These are phyloP conservation scores for Alternaria consortialis DNA, from an alignment of 2,329 filamentous ascomycete species.

Conservation along the genomic window DNA sequence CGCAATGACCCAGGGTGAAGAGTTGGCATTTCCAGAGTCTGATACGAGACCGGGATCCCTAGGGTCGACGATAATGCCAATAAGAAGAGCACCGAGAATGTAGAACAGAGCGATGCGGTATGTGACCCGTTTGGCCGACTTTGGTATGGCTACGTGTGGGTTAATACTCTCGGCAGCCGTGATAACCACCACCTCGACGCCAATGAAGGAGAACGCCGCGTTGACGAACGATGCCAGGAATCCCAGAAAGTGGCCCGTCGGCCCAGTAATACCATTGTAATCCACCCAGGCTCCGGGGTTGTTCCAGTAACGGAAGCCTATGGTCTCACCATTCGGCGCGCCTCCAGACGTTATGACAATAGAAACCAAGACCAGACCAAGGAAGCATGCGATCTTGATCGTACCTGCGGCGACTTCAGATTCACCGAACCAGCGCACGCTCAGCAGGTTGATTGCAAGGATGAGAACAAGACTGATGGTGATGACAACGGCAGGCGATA, in stretches of 20 bases:
- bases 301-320: conserved; percentile 74
- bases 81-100: conserved; percentile 59
- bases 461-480: conserved; percentile 64
- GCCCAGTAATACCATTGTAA: conserved; percentile 65
- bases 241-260: conserved; percentile 62
- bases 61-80: conserved; percentile 66
- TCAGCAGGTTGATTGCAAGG: conserved; percentile 60
- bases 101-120: conserved; percentile 58
- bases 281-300: conserved; percentile 72
- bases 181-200: conserved; percentile 66
- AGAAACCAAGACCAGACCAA: conserved; percentile 33
- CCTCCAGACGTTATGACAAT: conserved; percentile 46
- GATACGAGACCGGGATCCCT: conserved; percentile 50
- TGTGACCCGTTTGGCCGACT: conserved; percentile 58
- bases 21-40: conserved; percentile 45
- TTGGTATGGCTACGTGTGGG: conserved; percentile 72
- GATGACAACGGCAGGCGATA: conserved; percentile 65
- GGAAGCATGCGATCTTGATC: conserved; percentile 53
- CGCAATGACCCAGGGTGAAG: conserved; percentile 64
- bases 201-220: conserved; percentile 52
- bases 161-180: conserved; percentile 72
- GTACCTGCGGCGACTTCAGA: conserved; percentile 56
- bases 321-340: conserved; percentile 64
- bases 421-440: conserved; percentile 61
- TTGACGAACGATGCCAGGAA: conserved; percentile 62